Evolutionary conservation across 352 stramenopile genomes (phyloP).

Genomic region (Globisporangium carolinianum): DNA sequence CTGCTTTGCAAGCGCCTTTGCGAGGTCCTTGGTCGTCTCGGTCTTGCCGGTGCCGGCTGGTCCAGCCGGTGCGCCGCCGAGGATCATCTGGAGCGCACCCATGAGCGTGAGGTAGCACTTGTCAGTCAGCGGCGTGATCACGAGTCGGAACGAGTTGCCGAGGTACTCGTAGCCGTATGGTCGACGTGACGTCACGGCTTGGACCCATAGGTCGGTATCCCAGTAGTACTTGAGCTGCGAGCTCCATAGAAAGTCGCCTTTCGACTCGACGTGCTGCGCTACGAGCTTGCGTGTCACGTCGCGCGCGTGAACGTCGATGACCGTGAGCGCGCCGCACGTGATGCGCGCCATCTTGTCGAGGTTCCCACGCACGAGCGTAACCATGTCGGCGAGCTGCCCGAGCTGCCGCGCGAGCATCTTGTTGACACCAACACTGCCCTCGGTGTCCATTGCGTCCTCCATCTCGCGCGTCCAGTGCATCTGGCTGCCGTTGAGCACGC

Average conservation of each 20-base stretch:
- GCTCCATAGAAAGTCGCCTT: conserved; percentile 85
- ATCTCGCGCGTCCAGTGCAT: conserved; percentile 93
- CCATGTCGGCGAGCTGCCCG: conserved; percentile 90
- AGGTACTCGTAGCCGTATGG: conserved; percentile 96
- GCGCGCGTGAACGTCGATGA: conserved; percentile 95
- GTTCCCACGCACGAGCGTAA: conserved; percentile 87
- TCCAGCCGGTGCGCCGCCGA: conserved; percentile 89
- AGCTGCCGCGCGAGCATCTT: conserved; percentile 81
- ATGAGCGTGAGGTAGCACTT: conserved; percentile 96
- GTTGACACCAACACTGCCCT: conserved; percentile 68
- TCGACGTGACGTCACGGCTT: conserved; percentile 86
- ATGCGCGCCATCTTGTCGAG: conserved; percentile 83
- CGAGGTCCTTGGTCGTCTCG: conserved; percentile 93
- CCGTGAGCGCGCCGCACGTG: conserved; percentile 87
- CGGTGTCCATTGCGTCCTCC: conserved; percentile 78
- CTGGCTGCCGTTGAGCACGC: conserved; percentile 88
- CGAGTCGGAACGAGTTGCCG: conserved; percentile 93
- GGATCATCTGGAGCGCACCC: conserved; percentile 93
- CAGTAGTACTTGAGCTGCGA: conserved; percentile 92
- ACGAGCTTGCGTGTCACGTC: conserved; percentile 92
- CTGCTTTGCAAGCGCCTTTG: conserved; percentile 93
- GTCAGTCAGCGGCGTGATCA: conserved; percentile 95
- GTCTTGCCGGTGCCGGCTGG: conserved; percentile 93
- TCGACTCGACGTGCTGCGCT: conserved; percentile 82
- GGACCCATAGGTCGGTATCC: conserved; percentile 84